A percentile compares a stretch with the other conserved stretches of the same genome.
Evolutionary conservation across 306 rosid genomes (phyloP).

Genomic region (Prunus mume): DNA sequence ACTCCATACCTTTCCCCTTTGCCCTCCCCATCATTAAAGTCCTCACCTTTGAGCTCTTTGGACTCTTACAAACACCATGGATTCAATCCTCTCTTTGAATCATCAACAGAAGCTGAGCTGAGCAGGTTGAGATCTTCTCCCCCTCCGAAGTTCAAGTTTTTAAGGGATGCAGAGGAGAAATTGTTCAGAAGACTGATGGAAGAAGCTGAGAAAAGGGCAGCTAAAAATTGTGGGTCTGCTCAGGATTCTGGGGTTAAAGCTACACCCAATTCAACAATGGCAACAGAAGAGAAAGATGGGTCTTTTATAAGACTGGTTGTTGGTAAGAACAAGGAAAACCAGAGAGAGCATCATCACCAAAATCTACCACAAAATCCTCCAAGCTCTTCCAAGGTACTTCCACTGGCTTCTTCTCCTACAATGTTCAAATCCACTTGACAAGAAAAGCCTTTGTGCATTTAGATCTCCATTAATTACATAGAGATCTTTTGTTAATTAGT

Average conservation of each 20-base stretch:
- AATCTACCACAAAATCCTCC: conserved; percentile 46
- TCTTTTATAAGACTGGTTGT: conserved; percentile 32
- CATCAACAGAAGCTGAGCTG: conserved; percentile 49
- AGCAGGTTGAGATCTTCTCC: conserved; percentile 69
- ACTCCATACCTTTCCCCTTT: conserved; percentile 49
- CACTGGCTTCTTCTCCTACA: conserved; percentile 77
- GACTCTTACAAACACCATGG: conserved; percentile 59
- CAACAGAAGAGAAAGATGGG: conserved; percentile 33
- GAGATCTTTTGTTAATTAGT: conserved; percentile 25
- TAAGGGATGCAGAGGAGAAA: conserved; percentile 91
- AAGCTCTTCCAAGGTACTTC: conserved; percentile 78
- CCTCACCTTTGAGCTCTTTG: conserved; percentile 42
- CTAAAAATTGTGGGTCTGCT: conserved; percentile 26
- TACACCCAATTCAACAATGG: conserved; percentile 15
- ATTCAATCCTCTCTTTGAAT: conserved; percentile 85
- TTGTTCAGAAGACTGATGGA: conserved; percentile 57
- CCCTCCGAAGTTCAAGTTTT: conserved; percentile 78
- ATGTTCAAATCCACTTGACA: conserved; percentile 37
- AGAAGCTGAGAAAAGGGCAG: conserved; percentile 52
- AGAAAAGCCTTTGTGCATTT: conserved; percentile 41
- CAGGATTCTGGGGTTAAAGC: conserved; percentile 25
- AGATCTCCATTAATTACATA: conserved; percentile 24
- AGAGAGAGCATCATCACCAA: conserved; percentile 23
- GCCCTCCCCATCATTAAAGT: conserved; percentile 54
- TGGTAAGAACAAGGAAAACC: conserved; percentile 37